A percentile compares a stretch with the other conserved stretches of the same genome.
phyloP scores from a whole-genome alignment of 371 early-diverging fungal species.

The Syncephalis plumigaleata region DNA sequence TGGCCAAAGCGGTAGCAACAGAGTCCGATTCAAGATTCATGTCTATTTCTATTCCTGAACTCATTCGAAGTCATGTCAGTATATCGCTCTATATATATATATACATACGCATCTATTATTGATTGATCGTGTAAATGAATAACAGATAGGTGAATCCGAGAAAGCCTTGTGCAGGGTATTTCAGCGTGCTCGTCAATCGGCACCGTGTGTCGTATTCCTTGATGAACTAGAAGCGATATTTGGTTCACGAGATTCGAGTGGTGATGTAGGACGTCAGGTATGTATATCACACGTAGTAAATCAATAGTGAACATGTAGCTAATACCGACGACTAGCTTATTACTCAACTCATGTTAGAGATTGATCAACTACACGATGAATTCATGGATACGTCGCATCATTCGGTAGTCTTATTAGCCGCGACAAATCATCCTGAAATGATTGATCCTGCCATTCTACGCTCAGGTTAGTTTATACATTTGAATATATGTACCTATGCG shows the following conservation, averaged over 20 bases:
- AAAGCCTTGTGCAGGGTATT: slow-evolving; percentile 82
- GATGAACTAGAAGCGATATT: slow-evolving; percentile 97
- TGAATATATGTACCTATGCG: neutral
- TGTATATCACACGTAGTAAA: neutral
- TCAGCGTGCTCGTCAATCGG: slow-evolving; percentile 68
- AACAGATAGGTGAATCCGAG: slow-evolving; percentile 77
- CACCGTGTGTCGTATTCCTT: slow-evolving; percentile 94
- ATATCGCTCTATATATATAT: slow-evolving; percentile 51
- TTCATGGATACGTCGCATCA: neutral
- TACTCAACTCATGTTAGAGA: slow-evolving; percentile 57
- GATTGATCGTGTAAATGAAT: slow-evolving; percentile 6
- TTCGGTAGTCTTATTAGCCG: slow-evolving; percentile 52
- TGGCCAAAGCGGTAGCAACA: slow-evolving; percentile 82
- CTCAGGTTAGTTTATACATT: slow-evolving; percentile 36
- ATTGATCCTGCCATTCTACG: slow-evolving; percentile 67
- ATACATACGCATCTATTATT: slow-evolving; percentile 18
- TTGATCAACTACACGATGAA: slow-evolving; percentile 32
- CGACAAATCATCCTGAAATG: slow-evolving; percentile 76
- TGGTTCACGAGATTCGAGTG: slow-evolving; percentile 30
- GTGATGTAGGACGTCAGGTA: slow-evolving; percentile 44
- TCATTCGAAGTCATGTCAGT: slow-evolving; percentile 55
- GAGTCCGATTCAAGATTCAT: slow-evolving; percentile 90
- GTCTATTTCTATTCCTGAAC: slow-evolving; percentile 75
- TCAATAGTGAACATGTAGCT: neutral
- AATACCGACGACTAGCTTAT: slow-evolving; percentile 21